phyloP scores from a whole-genome alignment of 2,329 filamentous ascomycete species.

The Cladophialophora bantiana region DNA sequence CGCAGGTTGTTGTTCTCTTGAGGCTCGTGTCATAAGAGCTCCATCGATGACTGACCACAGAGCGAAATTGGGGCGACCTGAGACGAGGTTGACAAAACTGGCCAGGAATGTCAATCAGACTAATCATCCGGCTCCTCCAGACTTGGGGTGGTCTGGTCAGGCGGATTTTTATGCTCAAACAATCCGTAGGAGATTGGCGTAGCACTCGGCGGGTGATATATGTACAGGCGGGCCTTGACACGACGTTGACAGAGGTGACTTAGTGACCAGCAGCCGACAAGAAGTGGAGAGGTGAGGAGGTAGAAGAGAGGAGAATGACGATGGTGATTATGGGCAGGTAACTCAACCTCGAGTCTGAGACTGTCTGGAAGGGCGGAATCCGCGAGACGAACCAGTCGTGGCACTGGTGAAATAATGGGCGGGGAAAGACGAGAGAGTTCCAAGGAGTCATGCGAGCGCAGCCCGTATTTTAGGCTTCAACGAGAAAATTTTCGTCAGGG shows the following conservation, averaged over 20 bases:
- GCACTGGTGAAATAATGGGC: constrained; percentile 4
- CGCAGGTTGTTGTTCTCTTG: background rate
- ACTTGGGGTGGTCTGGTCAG: background rate
- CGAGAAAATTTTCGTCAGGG: background rate
- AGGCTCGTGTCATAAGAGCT: constrained; percentile 1
- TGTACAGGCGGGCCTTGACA: background rate
- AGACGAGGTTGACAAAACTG: constrained; percentile 9
- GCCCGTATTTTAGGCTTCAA: background rate
- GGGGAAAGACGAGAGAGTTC: background rate
- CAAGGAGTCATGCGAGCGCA: constrained; percentile 1
- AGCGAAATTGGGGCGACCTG: background rate
- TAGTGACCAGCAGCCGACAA: background rate
- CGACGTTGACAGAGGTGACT: background rate
- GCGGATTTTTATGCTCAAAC: background rate
- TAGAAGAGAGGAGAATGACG: background rate
- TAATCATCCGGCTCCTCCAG: background rate
- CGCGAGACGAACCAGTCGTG: background rate
- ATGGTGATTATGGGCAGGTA: background rate
- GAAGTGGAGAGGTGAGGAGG: background rate
- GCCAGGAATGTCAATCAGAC: background rate
- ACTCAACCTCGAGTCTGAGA: constrained; percentile 3
- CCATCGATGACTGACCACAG: background rate
- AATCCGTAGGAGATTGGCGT: background rate
- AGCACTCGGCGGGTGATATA: background rate
- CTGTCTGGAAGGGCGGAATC: background rate